phyloP scores from a whole-genome alignment of 352 stramenopile genomes.

The Globisporangium ultimum region DNA sequence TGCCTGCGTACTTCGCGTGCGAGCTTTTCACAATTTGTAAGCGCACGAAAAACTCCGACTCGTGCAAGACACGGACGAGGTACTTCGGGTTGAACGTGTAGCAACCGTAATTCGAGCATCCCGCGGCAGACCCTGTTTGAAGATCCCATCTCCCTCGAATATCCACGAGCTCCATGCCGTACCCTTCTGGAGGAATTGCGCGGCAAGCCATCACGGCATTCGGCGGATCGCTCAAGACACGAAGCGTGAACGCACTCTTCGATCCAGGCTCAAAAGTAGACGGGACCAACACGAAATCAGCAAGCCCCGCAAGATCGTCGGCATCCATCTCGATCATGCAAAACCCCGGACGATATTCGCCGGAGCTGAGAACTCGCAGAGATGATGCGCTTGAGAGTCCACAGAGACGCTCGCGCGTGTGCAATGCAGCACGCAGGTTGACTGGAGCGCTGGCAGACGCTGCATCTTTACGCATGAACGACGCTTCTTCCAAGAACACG shows the following conservation, averaged over 20 bases:
- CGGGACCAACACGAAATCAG: slow-evolving; percentile 65
- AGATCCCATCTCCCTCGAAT: slow-evolving; percentile 50
- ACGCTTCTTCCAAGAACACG: slow-evolving; percentile 58
- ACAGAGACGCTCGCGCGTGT: slow-evolving; percentile 46
- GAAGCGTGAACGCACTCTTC: slow-evolving; percentile 45
- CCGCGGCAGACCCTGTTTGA: slow-evolving; percentile 50
- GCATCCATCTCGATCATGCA: slow-evolving; percentile 60
- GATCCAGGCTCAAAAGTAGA: slow-evolving; percentile 63
- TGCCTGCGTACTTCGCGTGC: slow-evolving; percentile 4
- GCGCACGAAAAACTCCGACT: slow-evolving; percentile 54
- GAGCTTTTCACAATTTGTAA: slow-evolving; percentile 32
- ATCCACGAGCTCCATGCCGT: slow-evolving; percentile 41
- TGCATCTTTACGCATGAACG: slow-evolving; percentile 26
- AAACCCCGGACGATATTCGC: slow-evolving; percentile 77
- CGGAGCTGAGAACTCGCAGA: slow-evolving; percentile 52
- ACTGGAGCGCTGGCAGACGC: slow-evolving; percentile 36
- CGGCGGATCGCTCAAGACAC: slow-evolving; percentile 55
- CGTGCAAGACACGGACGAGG: slow-evolving; percentile 49
- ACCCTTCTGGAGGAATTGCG: slow-evolving; percentile 48
- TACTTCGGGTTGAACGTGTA: slow-evolving; percentile 84
- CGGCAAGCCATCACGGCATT: slow-evolving; percentile 24
- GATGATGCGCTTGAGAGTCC: slow-evolving; percentile 27
- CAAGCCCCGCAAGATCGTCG: slow-evolving; percentile 17
- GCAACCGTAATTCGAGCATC: slow-evolving; percentile 76
- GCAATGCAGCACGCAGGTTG: slow-evolving; percentile 61